phyloP scores from a whole-genome alignment of 1,284 basidiomycete genomes.

The Mycena sp. region DNA sequence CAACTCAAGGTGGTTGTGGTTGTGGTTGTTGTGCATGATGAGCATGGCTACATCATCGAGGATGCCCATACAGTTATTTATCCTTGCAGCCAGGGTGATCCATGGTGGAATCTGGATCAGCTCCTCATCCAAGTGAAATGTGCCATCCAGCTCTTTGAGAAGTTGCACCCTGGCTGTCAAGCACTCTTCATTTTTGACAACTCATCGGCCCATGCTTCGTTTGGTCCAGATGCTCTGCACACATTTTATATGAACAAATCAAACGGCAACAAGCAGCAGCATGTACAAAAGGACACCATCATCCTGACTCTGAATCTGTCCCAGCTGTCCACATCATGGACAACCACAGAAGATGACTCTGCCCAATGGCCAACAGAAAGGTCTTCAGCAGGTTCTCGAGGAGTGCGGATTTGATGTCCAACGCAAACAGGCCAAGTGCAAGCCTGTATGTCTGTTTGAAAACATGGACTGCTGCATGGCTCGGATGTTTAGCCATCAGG shows the following conservation, averaged over 20 bases:
- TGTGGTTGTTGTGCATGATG: slow-evolving; percentile 26
- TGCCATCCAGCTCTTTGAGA: slow-evolving; percentile 32
- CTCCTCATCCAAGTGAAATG: slow-evolving; percentile 29
- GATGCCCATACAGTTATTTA: slow-evolving; percentile 39
- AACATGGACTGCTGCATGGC: slow-evolving; percentile 37
- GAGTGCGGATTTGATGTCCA: too few relatives aligned
- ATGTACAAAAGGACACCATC: neutral
- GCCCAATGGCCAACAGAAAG: too few relatives aligned
- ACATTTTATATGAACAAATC: slow-evolving; percentile 24
- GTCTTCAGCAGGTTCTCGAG: too few relatives aligned
- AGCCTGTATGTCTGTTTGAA: slow-evolving; percentile 41
- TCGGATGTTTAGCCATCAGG: slow-evolving; percentile 31
- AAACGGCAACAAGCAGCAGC: neutral
- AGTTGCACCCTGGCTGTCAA: neutral
- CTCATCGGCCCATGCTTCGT: slow-evolving; percentile 25
- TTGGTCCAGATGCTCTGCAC: slow-evolving; percentile 33
- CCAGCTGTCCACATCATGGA: too few relatives aligned
- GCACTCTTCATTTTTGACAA: slow-evolving; percentile 25
- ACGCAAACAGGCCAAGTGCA: slow-evolving; percentile 40
- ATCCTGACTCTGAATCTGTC: neutral
- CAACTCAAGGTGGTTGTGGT: too few relatives aligned
- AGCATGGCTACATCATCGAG: slow-evolving; percentile 28
- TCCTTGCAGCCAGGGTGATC: slow-evolving; percentile 38
- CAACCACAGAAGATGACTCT: too few relatives aligned
- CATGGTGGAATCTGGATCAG: too few relatives aligned